Base-by-base conservation (phyloP, 2,329 filamentous ascomycete genomes). In the Pseudogymnoascus sp. region DNA sequence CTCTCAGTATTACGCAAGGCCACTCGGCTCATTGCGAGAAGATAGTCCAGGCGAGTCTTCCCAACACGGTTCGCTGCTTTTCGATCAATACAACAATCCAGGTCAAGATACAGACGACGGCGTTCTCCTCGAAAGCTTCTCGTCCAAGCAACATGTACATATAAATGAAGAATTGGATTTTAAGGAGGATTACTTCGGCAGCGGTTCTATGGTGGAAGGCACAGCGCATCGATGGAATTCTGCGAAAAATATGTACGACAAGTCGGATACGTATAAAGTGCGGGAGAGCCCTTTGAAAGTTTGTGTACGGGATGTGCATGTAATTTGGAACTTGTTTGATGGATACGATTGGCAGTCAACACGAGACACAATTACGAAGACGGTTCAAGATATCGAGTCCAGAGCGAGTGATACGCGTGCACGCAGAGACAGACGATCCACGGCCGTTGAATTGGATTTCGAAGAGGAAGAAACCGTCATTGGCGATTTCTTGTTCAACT, bases 271-370 rank as follows among this genome's bases (percentile, higher is more conserved):
- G 61, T 75, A 78, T 8, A 85, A 88, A 66, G 79, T 87, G 7
- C 80, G 81, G 41, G 81, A 81, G 62, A 90, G 88, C 67, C 91
- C 93, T 5, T 77, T 99, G 13, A 87, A 86, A 67, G 81, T 97
- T 2, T 86, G 86, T 4, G 83, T 98, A 14, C 87, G 90, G 25
- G 92, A 97, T 72, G 88, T 96, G 10, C 92, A 98, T 73, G 79
- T 97, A 62, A 97, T 98, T 65, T 99, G 95, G 95, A 96, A 99
- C 72, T 79, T 99, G 1, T 97, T 95, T 75, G 95, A 99, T 78
- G 95, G 95, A 1, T 99, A 96, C 73, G 96, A 99, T 76, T 99
- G 96, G 96, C 85, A 88, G 69, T 84, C 85, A 48, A 99, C 96
- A 0, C 85, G 93, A 48, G 89, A 95, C 67, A 85, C 89, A 3